Conservation (phyloP, 2,329 filamentous ascomycete genomes). For the Scortechinia acanthostroma region DNA sequence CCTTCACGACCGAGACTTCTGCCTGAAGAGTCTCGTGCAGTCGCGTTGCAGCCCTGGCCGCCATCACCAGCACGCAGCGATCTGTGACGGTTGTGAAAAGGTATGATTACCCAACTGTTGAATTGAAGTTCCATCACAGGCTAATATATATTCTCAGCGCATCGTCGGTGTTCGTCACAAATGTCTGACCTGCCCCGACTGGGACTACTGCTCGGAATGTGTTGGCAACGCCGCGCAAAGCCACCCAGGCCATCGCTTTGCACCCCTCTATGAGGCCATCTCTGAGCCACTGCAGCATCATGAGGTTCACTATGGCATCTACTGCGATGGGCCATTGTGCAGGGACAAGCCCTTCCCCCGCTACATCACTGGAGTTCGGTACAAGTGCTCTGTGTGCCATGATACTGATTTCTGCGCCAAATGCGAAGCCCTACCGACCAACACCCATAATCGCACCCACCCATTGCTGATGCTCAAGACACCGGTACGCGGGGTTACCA, state of each 20-base stretch:
- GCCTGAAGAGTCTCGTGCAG: conserved; percentile 53
- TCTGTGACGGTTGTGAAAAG: conserved; percentile 91
- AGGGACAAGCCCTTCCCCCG: conserved; percentile 44
- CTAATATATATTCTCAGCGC: conserved; percentile 25
- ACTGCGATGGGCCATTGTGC: conserved; percentile 91
- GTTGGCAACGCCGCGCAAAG: conserved; percentile 55
- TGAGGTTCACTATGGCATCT: conserved; percentile 73
- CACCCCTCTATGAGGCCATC: conserved; percentile 43
- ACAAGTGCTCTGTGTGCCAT: conserved; percentile 94
- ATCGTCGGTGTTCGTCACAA: conserved; percentile 90
- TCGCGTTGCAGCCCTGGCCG: conserved; percentile 70
- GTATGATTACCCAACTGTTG: background rate
- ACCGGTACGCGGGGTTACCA: conserved; percentile 77
- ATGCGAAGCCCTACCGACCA: conserved; percentile 81
- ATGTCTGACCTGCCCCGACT: conserved; percentile 93
- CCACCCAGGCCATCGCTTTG: conserved; percentile 83
- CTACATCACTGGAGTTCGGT: conserved; percentile 81
- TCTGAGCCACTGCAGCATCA: conserved; percentile 61
- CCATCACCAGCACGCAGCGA: conserved; percentile 74
- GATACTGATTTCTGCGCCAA: conserved; percentile 91
- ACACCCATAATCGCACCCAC: conserved; percentile 88
- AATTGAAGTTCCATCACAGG: background rate
- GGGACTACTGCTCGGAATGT: conserved; percentile 86
- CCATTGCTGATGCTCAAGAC: conserved; percentile 96
- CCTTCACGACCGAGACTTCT: conserved; percentile 52